phyloP scores from a whole-genome alignment of 2,329 filamentous ascomycete species.

The Aureobasidium melanogenum region DNA sequence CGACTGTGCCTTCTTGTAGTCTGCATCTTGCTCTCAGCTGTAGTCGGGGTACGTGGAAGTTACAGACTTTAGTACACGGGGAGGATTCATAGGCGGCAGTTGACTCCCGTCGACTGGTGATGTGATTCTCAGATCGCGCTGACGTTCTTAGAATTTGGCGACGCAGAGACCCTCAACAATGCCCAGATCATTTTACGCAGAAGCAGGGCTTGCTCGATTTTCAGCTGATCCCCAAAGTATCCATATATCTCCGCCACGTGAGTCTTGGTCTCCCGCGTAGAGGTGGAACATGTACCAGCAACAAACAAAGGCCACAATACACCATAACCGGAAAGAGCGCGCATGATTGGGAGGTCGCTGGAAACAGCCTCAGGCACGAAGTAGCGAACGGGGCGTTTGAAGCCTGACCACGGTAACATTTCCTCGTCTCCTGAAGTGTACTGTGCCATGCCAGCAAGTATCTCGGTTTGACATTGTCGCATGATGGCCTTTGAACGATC shows the following conservation, averaged over 20 bases:
- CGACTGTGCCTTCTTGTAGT: no score
- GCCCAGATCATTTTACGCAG: not conserved
- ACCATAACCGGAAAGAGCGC: not conserved
- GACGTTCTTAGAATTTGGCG: not conserved
- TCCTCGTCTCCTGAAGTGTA: not conserved
- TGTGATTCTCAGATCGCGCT: not conserved
- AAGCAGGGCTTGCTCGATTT: slow-evolving; percentile 5
- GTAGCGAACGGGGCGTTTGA: not conserved
- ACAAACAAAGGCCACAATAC: slow-evolving; percentile 1
- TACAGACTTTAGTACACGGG: no score
- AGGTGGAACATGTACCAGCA: not conserved
- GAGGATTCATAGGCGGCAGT: no score
- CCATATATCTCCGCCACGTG: not conserved
- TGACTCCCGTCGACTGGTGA: no score
- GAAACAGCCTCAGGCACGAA: not conserved
- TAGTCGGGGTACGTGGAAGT: no score
- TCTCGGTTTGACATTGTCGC: not conserved
- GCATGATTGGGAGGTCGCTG: not conserved
- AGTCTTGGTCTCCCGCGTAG: not conserved
- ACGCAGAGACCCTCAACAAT: not conserved
- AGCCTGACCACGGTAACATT: not conserved
- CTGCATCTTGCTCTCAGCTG: no score
- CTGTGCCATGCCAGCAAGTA: slow-evolving; percentile 1
- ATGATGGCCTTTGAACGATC: not conserved
- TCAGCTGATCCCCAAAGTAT: not conserved